Evolutionary conservation across 2,329 filamentous ascomycete species (phyloP).

Genomic region (Claviceps monticola): DNA sequence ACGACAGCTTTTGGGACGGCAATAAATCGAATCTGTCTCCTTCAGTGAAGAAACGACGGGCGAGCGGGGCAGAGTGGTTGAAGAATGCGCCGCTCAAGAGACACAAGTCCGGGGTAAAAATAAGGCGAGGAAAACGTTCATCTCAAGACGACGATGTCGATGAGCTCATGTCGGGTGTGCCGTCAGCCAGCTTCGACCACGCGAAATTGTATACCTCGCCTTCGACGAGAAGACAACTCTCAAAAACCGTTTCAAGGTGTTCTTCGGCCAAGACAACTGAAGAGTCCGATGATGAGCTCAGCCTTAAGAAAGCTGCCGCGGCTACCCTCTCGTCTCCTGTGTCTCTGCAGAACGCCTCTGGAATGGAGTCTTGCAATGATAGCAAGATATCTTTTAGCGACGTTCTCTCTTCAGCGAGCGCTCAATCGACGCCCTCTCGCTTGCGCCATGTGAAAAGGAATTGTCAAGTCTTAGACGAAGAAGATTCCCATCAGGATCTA

Average conservation of each 20-base stretch:
- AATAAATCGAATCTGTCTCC: constrained; percentile 2
- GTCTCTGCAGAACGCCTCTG: constrained; percentile 10
- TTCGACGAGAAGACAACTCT: constrained; percentile 6
- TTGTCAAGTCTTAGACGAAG: not conserved
- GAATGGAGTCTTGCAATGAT: not conserved
- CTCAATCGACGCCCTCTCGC: constrained; percentile 2
- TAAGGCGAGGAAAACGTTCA: not conserved
- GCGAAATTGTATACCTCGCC: constrained; percentile 1
- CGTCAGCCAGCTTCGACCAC: constrained; percentile 4
- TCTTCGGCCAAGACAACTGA: not conserved
- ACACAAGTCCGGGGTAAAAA: constrained; percentile 8
- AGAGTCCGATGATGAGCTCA: constrained; percentile 8
- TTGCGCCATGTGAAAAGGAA: not conserved
- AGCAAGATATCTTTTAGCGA: not conserved
- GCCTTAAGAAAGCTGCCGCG: constrained; percentile 6
- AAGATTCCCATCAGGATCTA: not conserved
- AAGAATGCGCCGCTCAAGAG: constrained; percentile 18
- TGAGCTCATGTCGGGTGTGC: constrained; percentile 6
- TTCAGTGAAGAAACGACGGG: constrained; percentile 14
- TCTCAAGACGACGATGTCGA: constrained; percentile 6
- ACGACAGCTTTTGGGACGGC: constrained; percentile 11
- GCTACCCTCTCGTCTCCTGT: constrained; percentile 15
- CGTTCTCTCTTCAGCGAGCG: not conserved
- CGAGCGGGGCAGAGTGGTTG: constrained; percentile 18
- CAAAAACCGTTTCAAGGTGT: constrained; percentile 3